Base-by-base conservation (phyloP, 495 filamentous ascomycete genomes). In the Patellaria atrata region DNA sequence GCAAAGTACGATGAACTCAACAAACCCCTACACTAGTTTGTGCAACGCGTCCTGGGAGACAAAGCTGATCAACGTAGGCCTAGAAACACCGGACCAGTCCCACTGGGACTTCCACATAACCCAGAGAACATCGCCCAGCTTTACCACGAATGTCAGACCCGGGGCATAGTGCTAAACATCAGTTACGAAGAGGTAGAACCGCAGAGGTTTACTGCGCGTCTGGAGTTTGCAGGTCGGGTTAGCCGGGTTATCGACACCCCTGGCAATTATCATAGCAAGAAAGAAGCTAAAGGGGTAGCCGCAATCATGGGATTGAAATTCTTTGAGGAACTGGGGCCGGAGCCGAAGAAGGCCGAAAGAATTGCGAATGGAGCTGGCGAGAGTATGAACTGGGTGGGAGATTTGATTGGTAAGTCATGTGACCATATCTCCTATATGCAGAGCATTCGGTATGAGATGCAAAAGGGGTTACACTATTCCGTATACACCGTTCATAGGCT, bases 211-310 rank as follows among this genome's bases (percentile, higher is more conserved):
- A n/a, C n/a, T n/a, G n/a, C n/a, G n/a, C n/a, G n/a, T n/a, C n/a
- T n/a, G n/a, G n/a, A n/a, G n/a, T n/a, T n/a, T n/a, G n/a, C n/a
- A n/a, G n/a, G n/a, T n/a, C n/a, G n/a, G n/a, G n/a, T n/a, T n/a
- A n/a, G n/a, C n/a, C n/a, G n/a, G n/a, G n/a, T n/a, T n/a, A n/a
- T n/a, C n/a, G n/a, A n/a, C n/a, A n/a, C n/a, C n/a, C n/a, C n/a
- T 1, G 27, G 37, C 3, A 21, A 12, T 5, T 42, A 19, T 22
- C 4, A 12, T 3, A 45, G 11, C 23, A 52, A 52, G 38, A 35
- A 39, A 20, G 31, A 37, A 26, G 51, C 38, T 2, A 56, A 56
- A 33, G 53, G 54, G 26, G 38, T 17, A 8, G 25, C 47, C 8
- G 33, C 31, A 24, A 39, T 14, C 27, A 22, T 17, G 18, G 36